Conservation (phyloP, 2,329 filamentous ascomycete genomes). For the Coniella vitis region DNA sequence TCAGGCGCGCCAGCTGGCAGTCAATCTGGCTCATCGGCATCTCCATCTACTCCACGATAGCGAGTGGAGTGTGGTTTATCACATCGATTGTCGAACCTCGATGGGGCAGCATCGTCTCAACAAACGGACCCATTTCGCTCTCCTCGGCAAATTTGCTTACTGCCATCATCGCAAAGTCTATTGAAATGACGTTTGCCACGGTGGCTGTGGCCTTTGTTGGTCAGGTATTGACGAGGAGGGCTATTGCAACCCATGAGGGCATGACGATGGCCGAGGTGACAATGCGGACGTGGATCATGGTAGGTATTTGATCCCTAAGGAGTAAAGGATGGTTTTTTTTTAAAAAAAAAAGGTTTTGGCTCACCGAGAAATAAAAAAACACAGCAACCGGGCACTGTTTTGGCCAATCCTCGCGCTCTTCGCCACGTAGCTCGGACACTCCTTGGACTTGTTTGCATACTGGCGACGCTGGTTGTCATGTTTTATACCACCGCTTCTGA, state of each 20-base stretch:
- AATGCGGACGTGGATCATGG: slow-evolving; percentile 68
- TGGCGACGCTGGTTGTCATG: slow-evolving; percentile 58
- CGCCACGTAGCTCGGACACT: slow-evolving; percentile 57
- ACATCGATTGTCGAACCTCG: slow-evolving; percentile 55
- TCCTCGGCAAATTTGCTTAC: slow-evolving; percentile 61
- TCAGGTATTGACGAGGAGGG: slow-evolving; percentile 65
- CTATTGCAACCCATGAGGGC: slow-evolving; percentile 56
- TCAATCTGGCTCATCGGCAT: slow-evolving; percentile 38
- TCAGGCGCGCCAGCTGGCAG: slow-evolving; percentile 36
- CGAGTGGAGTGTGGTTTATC: slow-evolving; percentile 60
- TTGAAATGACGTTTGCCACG: slow-evolving; percentile 72
- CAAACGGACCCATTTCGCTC: slow-evolving; percentile 47
- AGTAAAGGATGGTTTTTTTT: neutral
- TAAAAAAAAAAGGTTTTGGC: too few relatives aligned
- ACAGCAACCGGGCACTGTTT: slow-evolving; percentile 60
- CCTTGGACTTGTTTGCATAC: slow-evolving; percentile 57
- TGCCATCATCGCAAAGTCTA: slow-evolving; percentile 66
- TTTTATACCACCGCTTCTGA: slow-evolving; percentile 74
- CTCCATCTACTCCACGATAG: slow-evolving; percentile 55
- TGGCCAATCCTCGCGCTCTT: slow-evolving; percentile 62
- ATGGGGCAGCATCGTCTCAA: slow-evolving; percentile 52
- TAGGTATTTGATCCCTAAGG: slow-evolving; percentile 17
- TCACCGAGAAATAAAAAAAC: slow-evolving; percentile 16
- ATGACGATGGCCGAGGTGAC: slow-evolving; percentile 70
- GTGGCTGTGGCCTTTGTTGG: slow-evolving; percentile 70